A percentile compares a stretch with the other conserved stretches of the same genome.
Conservation (phyloP, 331 rosid genomes). For the Erythrophleum ivorense region DNA sequence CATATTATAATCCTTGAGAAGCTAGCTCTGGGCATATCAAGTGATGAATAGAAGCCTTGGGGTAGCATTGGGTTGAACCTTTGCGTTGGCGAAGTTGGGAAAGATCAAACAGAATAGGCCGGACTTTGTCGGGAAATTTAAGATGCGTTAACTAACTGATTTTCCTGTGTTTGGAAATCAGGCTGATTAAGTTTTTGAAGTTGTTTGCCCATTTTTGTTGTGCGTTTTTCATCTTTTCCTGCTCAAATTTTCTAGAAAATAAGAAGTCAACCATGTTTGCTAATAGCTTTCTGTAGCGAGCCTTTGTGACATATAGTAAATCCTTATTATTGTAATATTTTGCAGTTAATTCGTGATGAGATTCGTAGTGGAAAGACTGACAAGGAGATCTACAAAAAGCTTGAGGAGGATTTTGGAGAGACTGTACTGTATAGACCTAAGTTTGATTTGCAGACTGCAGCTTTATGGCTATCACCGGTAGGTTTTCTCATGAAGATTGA, state of each 20-base stretch:
- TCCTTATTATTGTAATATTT: conserved; percentile 30
- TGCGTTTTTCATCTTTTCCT: conserved; percentile 2
- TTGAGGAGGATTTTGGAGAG: conserved; percentile 88
- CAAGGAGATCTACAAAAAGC: conserved; percentile 81
- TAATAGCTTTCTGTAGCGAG: conserved; percentile 4
- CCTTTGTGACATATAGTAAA: conserved; percentile 4
- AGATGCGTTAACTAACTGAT: not conserved
- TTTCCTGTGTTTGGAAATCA: not conserved
- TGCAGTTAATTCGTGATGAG: conserved; percentile 91
- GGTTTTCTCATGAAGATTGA: conserved; percentile 3
- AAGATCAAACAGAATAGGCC: conserved; percentile 12
- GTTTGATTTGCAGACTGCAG: conserved; percentile 96
- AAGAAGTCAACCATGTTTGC: conserved; percentile 2
- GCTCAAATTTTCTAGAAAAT: conserved; percentile 1
- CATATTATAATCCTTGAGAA: not conserved
- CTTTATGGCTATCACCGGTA: conserved; percentile 77
- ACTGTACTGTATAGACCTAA: conserved; percentile 80
- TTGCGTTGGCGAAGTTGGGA: not conserved
- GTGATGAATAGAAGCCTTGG: not conserved
- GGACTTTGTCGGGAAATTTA: not conserved
- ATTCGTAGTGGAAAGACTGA: conserved; percentile 79
- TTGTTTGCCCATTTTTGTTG: conserved; percentile 16
- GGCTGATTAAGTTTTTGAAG: not conserved
- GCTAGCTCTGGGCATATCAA: not conserved
- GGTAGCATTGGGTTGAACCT: conserved; percentile 10